Conservation (phyloP, 257 asterid genomes). For the Solanum etuberosum region DNA sequence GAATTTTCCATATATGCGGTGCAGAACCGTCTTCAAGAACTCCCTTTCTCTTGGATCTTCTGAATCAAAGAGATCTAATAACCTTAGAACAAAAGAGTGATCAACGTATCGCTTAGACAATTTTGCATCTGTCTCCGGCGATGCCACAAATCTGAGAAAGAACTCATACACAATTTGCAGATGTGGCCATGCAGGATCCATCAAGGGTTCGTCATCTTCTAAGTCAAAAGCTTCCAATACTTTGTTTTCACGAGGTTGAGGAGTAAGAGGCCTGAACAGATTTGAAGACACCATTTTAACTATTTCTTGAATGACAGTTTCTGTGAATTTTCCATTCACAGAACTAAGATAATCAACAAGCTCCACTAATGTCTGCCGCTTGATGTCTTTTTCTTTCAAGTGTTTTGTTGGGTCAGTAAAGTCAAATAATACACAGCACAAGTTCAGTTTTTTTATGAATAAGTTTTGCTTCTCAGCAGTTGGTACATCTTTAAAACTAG, state of each 20-base stretch:
- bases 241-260: conserved; percentile 54
- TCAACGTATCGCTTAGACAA: conserved; percentile 53
- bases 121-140: conserved; percentile 66
- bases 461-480: conserved; percentile 45
- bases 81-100: conserved; percentile 45
- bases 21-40: conserved; percentile 48
- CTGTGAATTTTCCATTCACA: conserved; percentile 42
- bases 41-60: conserved; percentile 71
- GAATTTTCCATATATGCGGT: conserved; percentile 58
- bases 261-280: conserved; percentile 40
- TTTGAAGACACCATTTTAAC: conserved; percentile 37
- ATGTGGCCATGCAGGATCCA: conserved; percentile 69
- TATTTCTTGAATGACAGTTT: conserved; percentile 43
- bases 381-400: conserved; percentile 55
- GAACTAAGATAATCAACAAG: conserved; percentile 49
- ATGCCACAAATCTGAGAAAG: conserved; percentile 58
- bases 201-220: conserved; percentile 60
- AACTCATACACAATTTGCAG: conserved; percentile 54
- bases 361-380: conserved; percentile 49
- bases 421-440: conserved; percentile 49
- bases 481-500: conserved; percentile 52
- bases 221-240: conserved; percentile 41
- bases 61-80: conserved; percentile 55
- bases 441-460: conserved; percentile 34
- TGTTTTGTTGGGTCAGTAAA: conserved; percentile 49